A percentile compares a stretch with the other conserved stretches of the same genome.
These are phyloP conservation scores for Verticillium klebahnii DNA, from an alignment of 2,329 filamentous ascomycete genomes.

Conservation along the genomic window DNA sequence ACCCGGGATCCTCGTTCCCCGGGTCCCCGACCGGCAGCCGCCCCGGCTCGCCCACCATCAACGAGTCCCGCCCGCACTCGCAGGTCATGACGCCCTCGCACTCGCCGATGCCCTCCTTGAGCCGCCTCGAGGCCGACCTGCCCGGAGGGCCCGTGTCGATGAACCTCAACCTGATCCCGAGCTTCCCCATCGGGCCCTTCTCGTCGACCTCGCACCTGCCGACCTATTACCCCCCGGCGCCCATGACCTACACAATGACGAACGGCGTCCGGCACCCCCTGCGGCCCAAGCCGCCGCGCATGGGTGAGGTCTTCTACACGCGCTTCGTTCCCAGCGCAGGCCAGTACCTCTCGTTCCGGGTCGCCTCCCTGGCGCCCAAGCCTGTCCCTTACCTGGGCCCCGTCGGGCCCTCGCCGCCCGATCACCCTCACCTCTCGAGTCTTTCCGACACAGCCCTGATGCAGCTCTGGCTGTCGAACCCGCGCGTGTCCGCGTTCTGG, in stretches of 20 bases:
- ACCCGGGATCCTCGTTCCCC: conserved; percentile 33
- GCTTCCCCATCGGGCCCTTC: conserved; percentile 62
- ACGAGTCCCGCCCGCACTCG: conserved; percentile 21
- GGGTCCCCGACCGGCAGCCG: conserved; percentile 50
- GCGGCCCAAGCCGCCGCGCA: conserved; percentile 80
- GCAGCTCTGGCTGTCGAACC: conserved; percentile 83
- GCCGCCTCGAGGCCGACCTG: conserved; percentile 15
- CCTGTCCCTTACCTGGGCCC: conserved; percentile 63
- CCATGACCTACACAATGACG: conserved; percentile 75
- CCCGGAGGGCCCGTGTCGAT: conserved; percentile 18
- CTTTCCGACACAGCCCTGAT: conserved; percentile 58
- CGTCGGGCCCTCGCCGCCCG: conserved; percentile 33
- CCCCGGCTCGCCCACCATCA: conserved; percentile 44
- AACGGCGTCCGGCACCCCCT: conserved; percentile 79
- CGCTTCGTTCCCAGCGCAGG: conserved; percentile 77
- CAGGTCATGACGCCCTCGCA: conserved; percentile 15
- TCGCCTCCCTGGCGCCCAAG: conserved; percentile 65
- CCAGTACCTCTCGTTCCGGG: conserved; percentile 85
- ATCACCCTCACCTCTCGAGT: conserved; percentile 33
- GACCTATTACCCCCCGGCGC: conserved; percentile 83
- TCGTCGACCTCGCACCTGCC: conserved; percentile 79
- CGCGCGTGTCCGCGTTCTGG: conserved; percentile 84
- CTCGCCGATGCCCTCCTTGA: conserved; percentile 21
- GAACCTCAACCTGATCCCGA: conserved; percentile 30
- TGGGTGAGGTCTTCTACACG: conserved; percentile 88